Conservation (phyloP, 2,329 filamentous ascomycete species). For the Fusarium sp. region DNA sequence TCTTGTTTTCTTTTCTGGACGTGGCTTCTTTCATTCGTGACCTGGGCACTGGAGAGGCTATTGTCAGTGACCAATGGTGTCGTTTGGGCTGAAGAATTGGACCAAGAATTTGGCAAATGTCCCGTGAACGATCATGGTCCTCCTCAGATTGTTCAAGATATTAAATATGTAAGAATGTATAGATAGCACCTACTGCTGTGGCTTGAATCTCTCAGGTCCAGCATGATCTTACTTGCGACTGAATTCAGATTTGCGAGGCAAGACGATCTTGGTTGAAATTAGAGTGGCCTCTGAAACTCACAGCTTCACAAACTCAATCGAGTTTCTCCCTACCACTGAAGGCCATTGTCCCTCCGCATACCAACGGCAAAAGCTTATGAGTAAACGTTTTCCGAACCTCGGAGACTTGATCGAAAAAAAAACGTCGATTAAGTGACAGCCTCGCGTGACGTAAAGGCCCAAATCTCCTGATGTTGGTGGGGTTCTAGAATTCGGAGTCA, state of each 20-base stretch:
- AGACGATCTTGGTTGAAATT: neutral
- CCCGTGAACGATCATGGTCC: accelerated
- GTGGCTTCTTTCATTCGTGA: neutral
- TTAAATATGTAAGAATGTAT: neutral
- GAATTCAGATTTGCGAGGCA: neutral
- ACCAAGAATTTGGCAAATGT: neutral
- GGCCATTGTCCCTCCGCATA: too few species aligned
- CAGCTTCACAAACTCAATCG: neutral
- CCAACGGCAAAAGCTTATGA: neutral
- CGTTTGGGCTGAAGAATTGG: neutral
- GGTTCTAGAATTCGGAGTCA: neutral
- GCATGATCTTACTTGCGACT: neutral
- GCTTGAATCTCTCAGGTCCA: neutral
- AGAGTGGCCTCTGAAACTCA: neutral
- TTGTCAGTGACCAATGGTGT: neutral
- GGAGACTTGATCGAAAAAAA: neutral
- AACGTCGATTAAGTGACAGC: neutral
- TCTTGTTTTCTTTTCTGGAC: neutral
- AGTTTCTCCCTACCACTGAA: neutral
- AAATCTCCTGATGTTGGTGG: slow-evolving; percentile 20
- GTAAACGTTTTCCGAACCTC: neutral
- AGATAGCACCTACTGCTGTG: neutral
- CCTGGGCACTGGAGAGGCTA: neutral
- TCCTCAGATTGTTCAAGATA: neutral
- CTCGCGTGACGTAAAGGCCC: slow-evolving; percentile 7